Percentiles rank a stretch among this genome's conserved stretches.
phyloP scores from a whole-genome alignment of 768 basidiomycete species.

The Trametes maxima region DNA sequence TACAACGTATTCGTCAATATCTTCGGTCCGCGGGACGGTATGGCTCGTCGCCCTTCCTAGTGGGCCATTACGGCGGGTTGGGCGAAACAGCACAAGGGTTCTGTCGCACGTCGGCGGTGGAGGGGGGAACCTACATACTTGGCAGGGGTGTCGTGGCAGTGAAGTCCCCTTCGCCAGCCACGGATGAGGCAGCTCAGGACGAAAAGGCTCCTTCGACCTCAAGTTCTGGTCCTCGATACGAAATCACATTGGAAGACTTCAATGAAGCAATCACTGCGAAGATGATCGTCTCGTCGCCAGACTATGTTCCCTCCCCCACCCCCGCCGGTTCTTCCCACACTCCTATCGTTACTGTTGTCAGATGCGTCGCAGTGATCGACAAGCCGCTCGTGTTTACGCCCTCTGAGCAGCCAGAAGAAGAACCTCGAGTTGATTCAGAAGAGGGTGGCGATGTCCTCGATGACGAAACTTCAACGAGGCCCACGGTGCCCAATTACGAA shows the following conservation, averaged over 20 bases:
- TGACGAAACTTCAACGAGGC: not conserved
- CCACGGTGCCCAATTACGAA: constrained; percentile 12
- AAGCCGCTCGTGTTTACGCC: constrained; percentile 37
- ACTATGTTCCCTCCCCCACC: constrained; percentile 27
- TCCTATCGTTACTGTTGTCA: constrained; percentile 37
- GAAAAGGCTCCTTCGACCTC: constrained; percentile 1
- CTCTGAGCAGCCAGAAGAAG: constrained; percentile 31
- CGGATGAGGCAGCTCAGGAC: constrained; percentile 7
- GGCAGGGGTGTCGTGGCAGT: constrained; percentile 48
- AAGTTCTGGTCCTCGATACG: constrained; percentile 34
- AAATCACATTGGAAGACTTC: constrained; percentile 58
- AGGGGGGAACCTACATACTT: constrained; percentile 72
- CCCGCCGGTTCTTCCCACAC: not conserved
- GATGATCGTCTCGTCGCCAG: constrained; percentile 54
- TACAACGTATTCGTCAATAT: constrained; percentile 73
- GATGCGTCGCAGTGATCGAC: constrained; percentile 55
- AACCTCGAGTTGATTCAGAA: constrained; percentile 23
- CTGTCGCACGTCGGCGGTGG: constrained; percentile 83
- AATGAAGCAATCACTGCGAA: constrained; percentile 59
- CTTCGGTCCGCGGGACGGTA: constrained; percentile 83
- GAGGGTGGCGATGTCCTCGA: constrained; percentile 10
- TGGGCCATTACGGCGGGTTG: constrained; percentile 93
- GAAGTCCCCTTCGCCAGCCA: constrained; percentile 25
- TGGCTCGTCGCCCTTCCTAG: constrained; percentile 83
- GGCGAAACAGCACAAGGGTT: constrained; percentile 95